Evolutionary conservation across 2,329 filamentous ascomycete species (phyloP).

Genomic region (Aspergillus luchuensis): DNA sequence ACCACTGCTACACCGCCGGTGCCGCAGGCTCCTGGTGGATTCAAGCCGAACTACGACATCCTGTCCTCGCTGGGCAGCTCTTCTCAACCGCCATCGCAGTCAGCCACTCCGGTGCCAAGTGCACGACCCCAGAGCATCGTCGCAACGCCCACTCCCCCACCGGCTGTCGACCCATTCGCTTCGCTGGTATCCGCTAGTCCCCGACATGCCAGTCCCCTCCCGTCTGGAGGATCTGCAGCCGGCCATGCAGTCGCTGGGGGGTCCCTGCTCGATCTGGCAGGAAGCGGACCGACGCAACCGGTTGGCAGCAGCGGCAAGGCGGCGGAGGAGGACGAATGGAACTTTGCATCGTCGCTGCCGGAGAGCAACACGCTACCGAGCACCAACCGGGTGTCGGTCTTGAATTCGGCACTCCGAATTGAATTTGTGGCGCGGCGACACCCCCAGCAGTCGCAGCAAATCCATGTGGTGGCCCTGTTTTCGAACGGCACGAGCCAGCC

Average conservation of each 20-base stretch:
- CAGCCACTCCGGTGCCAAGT: slow-evolving; percentile 52
- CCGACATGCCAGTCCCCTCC: slow-evolving; percentile 48
- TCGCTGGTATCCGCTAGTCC: slow-evolving; percentile 56
- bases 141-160: slow-evolving; percentile 38
- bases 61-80: slow-evolving; percentile 55
- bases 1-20: slow-evolving; percentile 32
- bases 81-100: slow-evolving; percentile 51
- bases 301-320: slow-evolving; percentile 38
- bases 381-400: slow-evolving; percentile 67
- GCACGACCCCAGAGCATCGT: slow-evolving; percentile 32
- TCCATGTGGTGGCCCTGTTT: slow-evolving; percentile 76
- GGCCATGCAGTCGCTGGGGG: slow-evolving; percentile 22
- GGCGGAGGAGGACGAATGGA: slow-evolving; percentile 85
- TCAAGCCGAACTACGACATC: slow-evolving; percentile 59
- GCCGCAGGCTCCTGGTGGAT: slow-evolving; percentile 48
- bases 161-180: slow-evolving; percentile 62
- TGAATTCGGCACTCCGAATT: slow-evolving; percentile 70
- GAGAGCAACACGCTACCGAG: slow-evolving; percentile 56
- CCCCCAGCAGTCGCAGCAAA: slow-evolving; percentile 55
- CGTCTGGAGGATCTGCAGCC: slow-evolving; percentile 27
- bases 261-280: slow-evolving; percentile 38
- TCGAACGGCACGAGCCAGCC: slow-evolving; percentile 74
- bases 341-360: slow-evolving; percentile 84
- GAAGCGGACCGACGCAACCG: slow-evolving; percentile 25
- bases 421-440: slow-evolving; percentile 69